Base-by-base conservation (phyloP, 148 eudicot species). In the Cornus suecica region DNA sequence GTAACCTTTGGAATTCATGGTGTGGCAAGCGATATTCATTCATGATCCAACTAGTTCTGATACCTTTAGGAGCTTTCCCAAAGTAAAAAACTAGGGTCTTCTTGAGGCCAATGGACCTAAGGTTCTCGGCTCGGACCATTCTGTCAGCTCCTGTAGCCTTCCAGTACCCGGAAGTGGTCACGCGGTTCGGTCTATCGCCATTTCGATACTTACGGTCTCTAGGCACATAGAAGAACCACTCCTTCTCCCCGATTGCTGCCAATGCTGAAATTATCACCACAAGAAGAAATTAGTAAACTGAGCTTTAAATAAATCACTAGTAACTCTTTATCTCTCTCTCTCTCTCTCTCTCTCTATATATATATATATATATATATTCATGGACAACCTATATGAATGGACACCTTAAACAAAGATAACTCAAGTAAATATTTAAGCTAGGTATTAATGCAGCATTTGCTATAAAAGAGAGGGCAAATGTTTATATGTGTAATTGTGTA, bases 81-180 rank as follows among this genome's bases (percentile, higher is more conserved):
- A 89, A 87, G 83, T 94, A 94, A 78, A 94, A 94, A 73, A 94
- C 98, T 0, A 94, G 86, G 56, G 98, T 91, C 76, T 94, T 94
- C 84, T 94, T 94, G 56, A 94, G 75, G 16, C 97, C 98, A 48
- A 94, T 94, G 11, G 91, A 81, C 65, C 84, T 70, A 11, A 73
- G 78, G 37, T 77, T 86, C 80, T 89, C 97, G 3, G 84, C 81
- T 73, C 91, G 65, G 68, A 93, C 91, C 91, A 87, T 89, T 66
- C 97, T 80, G 72, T 93, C 98, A 0, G 98, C 97, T 62, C 98
- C 98, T 2, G 98, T 93, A 0, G 98, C 98, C 75, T 93, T 93
- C 98, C 98, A 93, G 64, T 93, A 93, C 1, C 98, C 98, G 0
- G 98, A 94, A 24, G 97, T 90, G 0, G 98, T 91, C 34, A 91